Conservation (phyloP, 2,329 filamentous ascomycete species). For the Chaetomiaceae sp. region DNA sequence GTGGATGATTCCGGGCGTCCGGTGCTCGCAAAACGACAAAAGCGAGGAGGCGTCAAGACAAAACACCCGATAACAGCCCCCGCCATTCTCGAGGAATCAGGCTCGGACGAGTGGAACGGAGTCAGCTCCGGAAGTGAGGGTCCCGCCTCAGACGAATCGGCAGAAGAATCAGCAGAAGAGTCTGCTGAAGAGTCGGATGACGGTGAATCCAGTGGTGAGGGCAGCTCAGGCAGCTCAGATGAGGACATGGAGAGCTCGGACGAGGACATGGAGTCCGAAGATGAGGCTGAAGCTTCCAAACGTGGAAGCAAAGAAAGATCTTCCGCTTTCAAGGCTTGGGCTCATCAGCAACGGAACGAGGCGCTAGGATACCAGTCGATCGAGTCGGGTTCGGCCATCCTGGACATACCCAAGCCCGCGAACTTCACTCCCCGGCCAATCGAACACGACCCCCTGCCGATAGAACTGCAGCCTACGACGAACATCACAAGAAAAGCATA, state of each 20-base stretch:
- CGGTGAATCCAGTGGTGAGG: constrained; percentile 29
- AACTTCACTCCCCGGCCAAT: constrained; percentile 63
- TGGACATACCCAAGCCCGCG: constrained; percentile 51
- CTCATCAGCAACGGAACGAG: constrained; percentile 75
- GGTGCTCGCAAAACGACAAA: constrained; percentile 76
- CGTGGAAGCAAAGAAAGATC: constrained; percentile 37
- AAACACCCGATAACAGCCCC: constrained; percentile 47
- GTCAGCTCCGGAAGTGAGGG: constrained; percentile 49
- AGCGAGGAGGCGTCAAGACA: constrained; percentile 56
- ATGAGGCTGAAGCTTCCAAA: constrained; percentile 32
- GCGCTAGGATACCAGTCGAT: constrained; percentile 62
- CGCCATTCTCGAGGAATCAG: constrained; percentile 38
- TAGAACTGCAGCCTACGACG: constrained; percentile 58
- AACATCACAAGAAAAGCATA: constrained; percentile 66
- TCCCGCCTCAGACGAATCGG: constrained; percentile 20
- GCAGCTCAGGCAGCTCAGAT: constrained; percentile 28
- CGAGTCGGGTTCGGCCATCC: constrained; percentile 37
- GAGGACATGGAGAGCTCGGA: constrained; percentile 15
- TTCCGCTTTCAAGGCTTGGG: constrained; percentile 90
- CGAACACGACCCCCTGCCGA: constrained; percentile 67
- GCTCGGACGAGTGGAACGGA: constrained; percentile 56
- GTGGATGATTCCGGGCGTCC: constrained; percentile 74
- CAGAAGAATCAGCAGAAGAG: constrained; percentile 26
- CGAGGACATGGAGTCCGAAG: constrained; percentile 24
- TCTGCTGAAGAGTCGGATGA: constrained; percentile 26